Percentiles rank a stretch among this genome's conserved stretches.
phyloP scores from a whole-genome alignment of 306 rosid species.

The Inga laurina region DNA sequence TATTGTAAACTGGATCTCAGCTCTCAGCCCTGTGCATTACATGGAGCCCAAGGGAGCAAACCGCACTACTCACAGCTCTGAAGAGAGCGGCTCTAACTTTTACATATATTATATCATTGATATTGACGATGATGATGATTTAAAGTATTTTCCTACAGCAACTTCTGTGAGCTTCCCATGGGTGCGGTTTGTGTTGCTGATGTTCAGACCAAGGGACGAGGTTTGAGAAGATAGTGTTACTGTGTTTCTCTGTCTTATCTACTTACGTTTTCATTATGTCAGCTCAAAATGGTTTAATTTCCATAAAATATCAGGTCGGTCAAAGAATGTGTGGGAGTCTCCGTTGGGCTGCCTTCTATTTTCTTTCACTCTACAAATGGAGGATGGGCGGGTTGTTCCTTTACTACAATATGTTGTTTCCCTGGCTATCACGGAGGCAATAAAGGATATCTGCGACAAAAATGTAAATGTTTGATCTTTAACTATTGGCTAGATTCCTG shows the following conservation, averaged over 20 bases:
- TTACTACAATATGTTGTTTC: slow-evolving; percentile 86
- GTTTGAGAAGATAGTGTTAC: slow-evolving; percentile 44
- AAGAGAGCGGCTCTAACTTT: not conserved
- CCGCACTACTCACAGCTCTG: not conserved
- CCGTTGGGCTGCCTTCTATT: slow-evolving; percentile 86
- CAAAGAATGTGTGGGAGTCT: slow-evolving; percentile 93
- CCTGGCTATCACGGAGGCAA: slow-evolving; percentile 80
- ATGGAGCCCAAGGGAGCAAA: not conserved
- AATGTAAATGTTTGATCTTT: slow-evolving; percentile 53
- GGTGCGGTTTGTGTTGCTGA: slow-evolving; percentile 90
- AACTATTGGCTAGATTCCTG: not conserved
- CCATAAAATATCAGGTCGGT: slow-evolving; percentile 62
- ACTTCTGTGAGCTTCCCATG: slow-evolving; percentile 76
- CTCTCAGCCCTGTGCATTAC: not conserved
- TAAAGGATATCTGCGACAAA: slow-evolving; percentile 78
- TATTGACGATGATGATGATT: not conserved
- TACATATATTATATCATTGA: not conserved
- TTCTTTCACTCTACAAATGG: slow-evolving; percentile 87
- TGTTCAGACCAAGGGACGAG: slow-evolving; percentile 88
- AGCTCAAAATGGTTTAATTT: slow-evolving; percentile 13
- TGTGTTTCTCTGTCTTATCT: slow-evolving; percentile 16
- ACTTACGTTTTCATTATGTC: slow-evolving; percentile 6
- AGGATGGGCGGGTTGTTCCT: slow-evolving; percentile 80
- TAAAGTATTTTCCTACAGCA: slow-evolving; percentile 53
- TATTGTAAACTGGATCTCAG: not conserved